A percentile compares a stretch with the other conserved stretches of the same genome.
Conservation (phyloP, 768 basidiomycete genomes). For the Lactifluus pinguis region DNA sequence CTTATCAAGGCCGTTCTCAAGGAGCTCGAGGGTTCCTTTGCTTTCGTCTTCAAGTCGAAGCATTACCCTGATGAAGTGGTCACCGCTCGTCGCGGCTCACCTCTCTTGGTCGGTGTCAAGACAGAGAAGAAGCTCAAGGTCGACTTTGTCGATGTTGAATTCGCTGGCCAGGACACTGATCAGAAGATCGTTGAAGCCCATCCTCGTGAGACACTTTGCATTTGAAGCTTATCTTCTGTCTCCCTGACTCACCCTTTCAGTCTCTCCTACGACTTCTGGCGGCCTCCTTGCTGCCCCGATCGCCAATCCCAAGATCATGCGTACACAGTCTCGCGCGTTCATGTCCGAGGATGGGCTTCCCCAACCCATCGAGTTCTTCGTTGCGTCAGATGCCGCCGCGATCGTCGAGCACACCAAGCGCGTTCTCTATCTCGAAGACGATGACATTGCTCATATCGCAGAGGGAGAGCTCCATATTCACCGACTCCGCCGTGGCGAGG, state of each 20-base stretch:
- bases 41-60: constrained; percentile 95
- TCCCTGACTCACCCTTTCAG: constrained; percentile 28
- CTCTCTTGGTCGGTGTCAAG: constrained; percentile 95
- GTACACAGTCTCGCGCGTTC: constrained; percentile 95
- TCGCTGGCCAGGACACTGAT: constrained; percentile 64
- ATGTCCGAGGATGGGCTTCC: constrained; percentile 98
- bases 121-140: constrained; percentile 99
- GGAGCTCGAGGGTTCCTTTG: constrained; percentile 97
- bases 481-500: constrained; percentile 86
- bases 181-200: constrained; percentile 31
- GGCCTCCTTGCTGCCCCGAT: constrained; percentile 60
- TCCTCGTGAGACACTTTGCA: constrained; percentile 29
- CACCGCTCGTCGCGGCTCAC: constrained; percentile 93
- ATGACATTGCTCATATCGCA: constrained; percentile 96
- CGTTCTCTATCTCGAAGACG: constrained; percentile 96
- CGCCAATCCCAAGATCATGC: constrained; percentile 68
- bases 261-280: constrained; percentile 39
- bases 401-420: constrained; percentile 99
- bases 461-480: constrained; percentile 99
- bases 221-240: neutral
- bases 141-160: constrained; percentile 98
- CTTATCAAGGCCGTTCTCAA: constrained; percentile 93
- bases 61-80: constrained; percentile 97
- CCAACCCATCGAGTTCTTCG: constrained; percentile 98
- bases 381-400: constrained; percentile 94